A percentile compares a stretch with the other conserved stretches of the same genome.
phyloP scores from a whole-genome alignment of 768 basidiomycete genomes.

The Hygrocybe punicea region DNA sequence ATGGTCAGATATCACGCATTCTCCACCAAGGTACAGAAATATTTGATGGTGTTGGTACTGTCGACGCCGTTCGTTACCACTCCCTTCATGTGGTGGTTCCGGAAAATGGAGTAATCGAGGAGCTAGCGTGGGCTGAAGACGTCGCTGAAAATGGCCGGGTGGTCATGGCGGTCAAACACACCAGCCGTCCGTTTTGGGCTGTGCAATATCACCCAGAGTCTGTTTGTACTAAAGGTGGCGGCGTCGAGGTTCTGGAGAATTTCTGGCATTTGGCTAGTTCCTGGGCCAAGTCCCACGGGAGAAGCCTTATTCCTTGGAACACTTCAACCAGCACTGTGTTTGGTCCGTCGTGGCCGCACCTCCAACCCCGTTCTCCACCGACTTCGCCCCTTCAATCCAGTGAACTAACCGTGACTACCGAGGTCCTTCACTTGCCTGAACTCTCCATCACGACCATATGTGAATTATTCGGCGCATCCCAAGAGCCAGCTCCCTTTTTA shows the following conservation, averaged over 20 bases:
- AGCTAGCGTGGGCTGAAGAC: conserved; percentile 72
- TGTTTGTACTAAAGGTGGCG: conserved; percentile 65
- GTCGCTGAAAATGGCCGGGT: conserved; percentile 62
- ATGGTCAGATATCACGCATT: conserved; percentile 69
- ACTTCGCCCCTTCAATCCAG: conserved; percentile 19
- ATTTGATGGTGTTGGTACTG: conserved; percentile 53
- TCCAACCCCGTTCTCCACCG: conserved; percentile 26
- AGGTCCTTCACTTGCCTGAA: conserved; percentile 42
- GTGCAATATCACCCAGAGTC: conserved; percentile 92
- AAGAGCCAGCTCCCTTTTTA: conserved; percentile 61
- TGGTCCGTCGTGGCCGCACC: conserved; percentile 59
- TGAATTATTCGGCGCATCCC: conserved; percentile 57
- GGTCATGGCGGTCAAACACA: conserved; percentile 72
- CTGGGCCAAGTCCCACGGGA: conserved; percentile 47
- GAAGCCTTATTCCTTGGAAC: conserved; percentile 44
- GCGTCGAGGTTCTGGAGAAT: conserved; percentile 63
- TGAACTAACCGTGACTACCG: conserved; percentile 30
- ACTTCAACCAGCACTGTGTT: conserved; percentile 33
- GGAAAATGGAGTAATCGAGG: conserved; percentile 49
- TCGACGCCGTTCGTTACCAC: conserved; percentile 74
- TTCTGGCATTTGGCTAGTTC: conserved; percentile 67
- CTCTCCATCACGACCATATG: conserved; percentile 48
- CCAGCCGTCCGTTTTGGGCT: conserved; percentile 70
- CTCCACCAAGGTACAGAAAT: conserved; percentile 56
- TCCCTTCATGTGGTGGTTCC: conserved; percentile 63